These are phyloP conservation scores for Lactarius evosmus DNA, from an alignment of 768 basidiomycete genomes.

Conservation along the genomic window DNA sequence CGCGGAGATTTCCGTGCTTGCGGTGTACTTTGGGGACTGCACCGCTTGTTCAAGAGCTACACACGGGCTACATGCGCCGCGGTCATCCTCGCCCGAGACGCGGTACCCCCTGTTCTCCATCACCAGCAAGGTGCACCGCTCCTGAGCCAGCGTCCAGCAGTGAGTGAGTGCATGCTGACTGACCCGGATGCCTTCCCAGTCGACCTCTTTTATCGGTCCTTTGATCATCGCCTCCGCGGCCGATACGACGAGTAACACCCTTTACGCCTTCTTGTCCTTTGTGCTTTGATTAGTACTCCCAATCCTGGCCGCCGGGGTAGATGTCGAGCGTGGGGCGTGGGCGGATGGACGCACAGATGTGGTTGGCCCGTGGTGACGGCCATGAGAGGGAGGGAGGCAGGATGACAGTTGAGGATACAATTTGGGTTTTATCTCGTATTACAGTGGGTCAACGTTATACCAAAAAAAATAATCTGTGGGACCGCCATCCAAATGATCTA, in stretches of 20 bases:
- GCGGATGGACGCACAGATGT: constrained; percentile 26
- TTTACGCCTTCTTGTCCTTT: constrained; percentile 40
- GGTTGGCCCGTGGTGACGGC: too few species aligned
- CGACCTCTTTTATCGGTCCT: constrained; percentile 89
- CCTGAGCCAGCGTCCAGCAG: too few species aligned
- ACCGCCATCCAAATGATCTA: too few species aligned
- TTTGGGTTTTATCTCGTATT: too few species aligned
- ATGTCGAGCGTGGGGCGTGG: constrained; percentile 58
- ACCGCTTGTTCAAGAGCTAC: constrained; percentile 90
- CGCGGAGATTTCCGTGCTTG: too few species aligned
- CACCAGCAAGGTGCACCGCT: constrained; percentile 66
- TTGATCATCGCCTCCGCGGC: constrained; percentile 84
- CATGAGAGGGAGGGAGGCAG: too few species aligned
- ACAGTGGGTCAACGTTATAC: too few species aligned
- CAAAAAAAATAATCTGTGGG: too few species aligned
- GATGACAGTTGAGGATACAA: too few species aligned
- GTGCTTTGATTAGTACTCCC: constrained; percentile 11
- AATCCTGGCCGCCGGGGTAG: constrained; percentile 14
- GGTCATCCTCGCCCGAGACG: constrained; percentile 80
- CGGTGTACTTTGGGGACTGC: too few species aligned
- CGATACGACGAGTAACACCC: constrained; percentile 64
- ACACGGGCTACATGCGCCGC: constrained; percentile 84
- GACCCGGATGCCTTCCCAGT: constrained; percentile 42
- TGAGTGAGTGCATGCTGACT: too few species aligned
- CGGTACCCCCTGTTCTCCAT: constrained; percentile 89